These are phyloP conservation scores for Podospora didyma DNA, from an alignment of 495 filamentous ascomycete species.

Conservation along the genomic window DNA sequence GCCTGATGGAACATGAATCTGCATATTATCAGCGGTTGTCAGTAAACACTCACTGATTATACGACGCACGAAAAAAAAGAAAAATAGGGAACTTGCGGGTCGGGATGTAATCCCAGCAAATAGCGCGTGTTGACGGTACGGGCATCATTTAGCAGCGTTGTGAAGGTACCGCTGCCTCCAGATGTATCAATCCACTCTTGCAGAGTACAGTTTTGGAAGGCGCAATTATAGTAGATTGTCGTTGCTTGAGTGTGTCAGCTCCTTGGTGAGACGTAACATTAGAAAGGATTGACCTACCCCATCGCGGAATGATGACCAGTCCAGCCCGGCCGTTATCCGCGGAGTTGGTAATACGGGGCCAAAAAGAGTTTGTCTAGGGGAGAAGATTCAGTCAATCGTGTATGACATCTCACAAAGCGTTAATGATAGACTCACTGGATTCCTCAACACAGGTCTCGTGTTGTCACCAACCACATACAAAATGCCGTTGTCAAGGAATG, in stretches of 20 bases:
- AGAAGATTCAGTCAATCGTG: background rate
- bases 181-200: slow-evolving; percentile 61
- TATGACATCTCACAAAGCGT: background rate
- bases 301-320: slow-evolving; percentile 56
- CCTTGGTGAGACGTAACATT: background rate
- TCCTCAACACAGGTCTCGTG: slow-evolving; percentile 50
- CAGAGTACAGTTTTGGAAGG: slow-evolving; percentile 50
- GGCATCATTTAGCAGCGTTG: slow-evolving; percentile 44
- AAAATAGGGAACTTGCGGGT: slow-evolving; percentile 18
- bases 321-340: slow-evolving; percentile 52
- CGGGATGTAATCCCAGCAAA: slow-evolving; percentile 51
- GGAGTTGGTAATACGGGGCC: slow-evolving; percentile 52
- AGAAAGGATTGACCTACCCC: slow-evolving; percentile 23
- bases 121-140: slow-evolving; percentile 51
- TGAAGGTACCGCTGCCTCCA: slow-evolving; percentile 46
- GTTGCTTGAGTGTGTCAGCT: slow-evolving; percentile 30
- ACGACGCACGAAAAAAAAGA: background rate
- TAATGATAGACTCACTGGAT: slow-evolving; percentile 27
- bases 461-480: slow-evolving; percentile 60
- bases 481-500: slow-evolving; percentile 57
- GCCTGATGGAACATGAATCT: slow-evolving; percentile 55
- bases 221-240: slow-evolving; percentile 64
- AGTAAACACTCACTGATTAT: too few relatives aligned
- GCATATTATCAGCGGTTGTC: background rate
- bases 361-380: slow-evolving; percentile 38